Conservation (phyloP, 2,329 filamentous ascomycete species). For the Epichloe uncinata region DNA sequence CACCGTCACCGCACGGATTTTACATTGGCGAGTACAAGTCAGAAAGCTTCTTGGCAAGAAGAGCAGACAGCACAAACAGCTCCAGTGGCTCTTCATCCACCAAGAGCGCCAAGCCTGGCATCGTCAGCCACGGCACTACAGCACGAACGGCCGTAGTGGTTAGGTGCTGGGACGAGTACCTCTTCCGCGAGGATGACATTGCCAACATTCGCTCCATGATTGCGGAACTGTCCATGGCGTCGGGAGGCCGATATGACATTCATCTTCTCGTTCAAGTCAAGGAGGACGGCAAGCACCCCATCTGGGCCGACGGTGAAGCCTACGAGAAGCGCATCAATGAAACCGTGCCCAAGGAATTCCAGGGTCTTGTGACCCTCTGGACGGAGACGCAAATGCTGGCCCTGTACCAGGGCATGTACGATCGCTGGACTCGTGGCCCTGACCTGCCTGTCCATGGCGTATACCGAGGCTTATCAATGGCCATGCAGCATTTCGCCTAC, state of each 20-base stretch:
- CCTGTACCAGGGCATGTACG: constrained; percentile 77
- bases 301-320: constrained; percentile 61
- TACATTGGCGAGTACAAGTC: constrained; percentile 21
- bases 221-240: constrained; percentile 65
- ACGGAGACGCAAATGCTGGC: constrained; percentile 86
- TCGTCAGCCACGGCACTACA: constrained; percentile 10
- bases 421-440: constrained; percentile 52
- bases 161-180: constrained; percentile 67
- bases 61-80: not conserved
- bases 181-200: constrained; percentile 68
- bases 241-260: constrained; percentile 76
- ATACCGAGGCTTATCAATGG: constrained; percentile 87
- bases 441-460: constrained; percentile 77
- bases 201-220: constrained; percentile 76
- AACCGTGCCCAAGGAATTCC: constrained; percentile 71
- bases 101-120: constrained; percentile 4
- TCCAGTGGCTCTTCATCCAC: not conserved
- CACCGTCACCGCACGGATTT: constrained; percentile 34
- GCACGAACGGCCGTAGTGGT: constrained; percentile 61
- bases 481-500: constrained; percentile 84
- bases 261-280: constrained; percentile 79
- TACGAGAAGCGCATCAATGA: constrained; percentile 56
- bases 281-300: constrained; percentile 56
- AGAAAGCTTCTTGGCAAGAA: not conserved
- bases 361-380: constrained; percentile 81